Evolutionary conservation across 2,329 filamentous ascomycete species (phyloP), one percentile per base, ranked within the genome.

Genomic region (Volutella citrinella): DNA sequence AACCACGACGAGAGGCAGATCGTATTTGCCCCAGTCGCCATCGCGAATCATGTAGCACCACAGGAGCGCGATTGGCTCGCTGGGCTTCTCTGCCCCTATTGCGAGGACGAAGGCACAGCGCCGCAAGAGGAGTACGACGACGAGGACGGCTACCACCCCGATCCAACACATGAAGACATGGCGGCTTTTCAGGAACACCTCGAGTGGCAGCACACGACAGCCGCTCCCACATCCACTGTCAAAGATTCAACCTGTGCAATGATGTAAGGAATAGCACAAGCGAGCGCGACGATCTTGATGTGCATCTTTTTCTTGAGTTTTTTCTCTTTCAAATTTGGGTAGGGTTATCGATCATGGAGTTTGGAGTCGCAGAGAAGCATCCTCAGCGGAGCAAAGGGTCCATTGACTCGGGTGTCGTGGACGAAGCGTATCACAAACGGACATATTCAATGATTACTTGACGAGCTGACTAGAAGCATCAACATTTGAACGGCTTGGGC

Each of bases 11-110:
- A 69, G 34, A 78, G 76, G 55, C 65, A 62, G 14, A 55, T 80
- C 19, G 64, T 80, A 1, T 79, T 76, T 46, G 70, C 75, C 25
- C 74, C 76, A 3, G 56, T 79, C 16, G 75, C 72, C 20, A 69
- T 80, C 27, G 74, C 74, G 19, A 80, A 76, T 54, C 76, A 80
- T 51, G 56, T 73, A 18, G 61, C 70, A 19, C 75, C 75, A 4
- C 54, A 58, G 13, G 54, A 59, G 8, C 69, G 71, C 27, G 72
- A 72, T 43, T 80, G 72, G 69, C 63, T 67, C 38, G 68, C 74
- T 4, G 59, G 66, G 12, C 51, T 78, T 11, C 49, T 74, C 19
- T 80, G 76, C 38, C 73, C 74, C 3, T 74, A 70, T 41, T 80
- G 76, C 55, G 76, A 80, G 44, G 68, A 72, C 28, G 72, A 70